A percentile compares a stretch with the other conserved stretches of the same genome.
Evolutionary conservation across 169 alveolate genomes (phyloP).

Genomic region (Cryptosporidium xiaoi): DNA sequence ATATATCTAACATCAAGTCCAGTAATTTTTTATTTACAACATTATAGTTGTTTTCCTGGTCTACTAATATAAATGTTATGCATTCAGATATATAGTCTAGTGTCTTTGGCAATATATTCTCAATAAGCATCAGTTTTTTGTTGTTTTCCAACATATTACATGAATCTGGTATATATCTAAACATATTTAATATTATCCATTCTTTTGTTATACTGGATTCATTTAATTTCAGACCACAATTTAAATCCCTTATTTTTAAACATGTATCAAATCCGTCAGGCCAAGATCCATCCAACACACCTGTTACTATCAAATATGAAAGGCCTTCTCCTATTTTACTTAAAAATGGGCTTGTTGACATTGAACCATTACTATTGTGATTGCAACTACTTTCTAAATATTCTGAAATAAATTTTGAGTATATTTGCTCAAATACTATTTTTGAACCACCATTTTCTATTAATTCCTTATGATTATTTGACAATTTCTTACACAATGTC

Average conservation of each 20-base stretch:
- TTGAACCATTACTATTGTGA: not conserved
- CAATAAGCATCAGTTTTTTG: constrained; percentile 27
- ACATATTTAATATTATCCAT: constrained; percentile 40
- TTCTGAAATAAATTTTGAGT: constrained; percentile 1
- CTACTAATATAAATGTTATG: not conserved
- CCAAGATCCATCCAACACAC: constrained; percentile 53
- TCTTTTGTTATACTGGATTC: not conserved
- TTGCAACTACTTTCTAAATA: not conserved
- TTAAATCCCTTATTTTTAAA: constrained; percentile 30
- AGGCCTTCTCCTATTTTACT: constrained; percentile 64
- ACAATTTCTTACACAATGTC: constrained; percentile 56
- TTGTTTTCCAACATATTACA: constrained; percentile 8
- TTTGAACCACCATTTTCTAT: constrained; percentile 41
- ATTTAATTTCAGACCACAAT: constrained; percentile 20
- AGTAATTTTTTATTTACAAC: constrained; percentile 10
- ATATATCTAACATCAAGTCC: constrained; percentile 35
- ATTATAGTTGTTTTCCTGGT: not conserved
- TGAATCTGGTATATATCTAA: constrained; percentile 68
- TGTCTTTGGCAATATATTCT: constrained; percentile 26
- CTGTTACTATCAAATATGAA: constrained; percentile 30
- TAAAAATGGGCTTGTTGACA: not conserved
- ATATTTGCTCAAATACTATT: constrained; percentile 19
- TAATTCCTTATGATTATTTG: constrained; percentile 14
- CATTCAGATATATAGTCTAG: constrained; percentile 55
- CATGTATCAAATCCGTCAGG: constrained; percentile 49